These are phyloP conservation scores for Lactarius trivialis DNA, from an alignment of 768 basidiomycete species.

Conservation along the genomic window DNA sequence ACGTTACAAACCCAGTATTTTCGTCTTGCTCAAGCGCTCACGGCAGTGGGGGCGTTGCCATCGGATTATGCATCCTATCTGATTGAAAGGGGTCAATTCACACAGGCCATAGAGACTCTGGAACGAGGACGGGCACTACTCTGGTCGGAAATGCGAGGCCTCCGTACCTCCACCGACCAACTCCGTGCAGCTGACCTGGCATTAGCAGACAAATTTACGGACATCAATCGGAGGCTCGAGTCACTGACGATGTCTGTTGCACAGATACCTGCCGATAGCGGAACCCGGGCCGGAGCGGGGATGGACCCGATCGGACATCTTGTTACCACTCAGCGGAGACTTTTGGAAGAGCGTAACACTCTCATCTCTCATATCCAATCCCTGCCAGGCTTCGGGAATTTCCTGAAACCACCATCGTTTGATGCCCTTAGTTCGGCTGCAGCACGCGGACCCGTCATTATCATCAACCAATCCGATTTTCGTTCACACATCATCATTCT, in stretches of 20 bases:
- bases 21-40: not conserved
- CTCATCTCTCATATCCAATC: not conserved
- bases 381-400: not conserved
- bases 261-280: not conserved
- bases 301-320: constrained; percentile 29
- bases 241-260: not conserved
- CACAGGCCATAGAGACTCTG: not conserved
- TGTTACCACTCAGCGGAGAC: not conserved
- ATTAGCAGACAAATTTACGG: not conserved
- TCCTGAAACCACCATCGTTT: not conserved
- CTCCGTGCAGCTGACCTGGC: not conserved
- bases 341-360: not conserved
- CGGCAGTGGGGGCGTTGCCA: not conserved
- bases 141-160: not conserved
- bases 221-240: not conserved
- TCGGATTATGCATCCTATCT: not conserved
- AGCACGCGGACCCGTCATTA: not conserved
- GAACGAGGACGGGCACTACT: constrained; percentile 3
- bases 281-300: not conserved
- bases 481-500: constrained; percentile 18
- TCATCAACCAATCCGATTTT: not conserved
- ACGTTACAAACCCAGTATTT: too few species aligned
- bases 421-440: not conserved
- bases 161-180: not conserved
- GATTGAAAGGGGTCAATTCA: not conserved